These are phyloP conservation scores for Nitzschia sp. DNA, from an alignment of 108 stramenopile species.

Conservation along the genomic window DNA sequence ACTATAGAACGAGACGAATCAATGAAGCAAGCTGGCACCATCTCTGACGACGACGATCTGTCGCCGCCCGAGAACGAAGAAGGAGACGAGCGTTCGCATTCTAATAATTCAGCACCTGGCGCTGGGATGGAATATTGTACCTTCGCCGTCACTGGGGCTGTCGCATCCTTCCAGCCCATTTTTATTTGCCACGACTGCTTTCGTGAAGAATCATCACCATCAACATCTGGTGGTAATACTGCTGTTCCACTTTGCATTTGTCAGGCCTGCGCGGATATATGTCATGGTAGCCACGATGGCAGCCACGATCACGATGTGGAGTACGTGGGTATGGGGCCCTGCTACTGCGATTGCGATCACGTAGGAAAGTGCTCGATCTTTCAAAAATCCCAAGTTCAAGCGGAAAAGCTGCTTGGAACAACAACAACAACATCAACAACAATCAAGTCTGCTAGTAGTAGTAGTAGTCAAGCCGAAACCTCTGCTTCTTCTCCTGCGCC, in stretches of 20 bases:
- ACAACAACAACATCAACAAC: background rate
- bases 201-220: background rate
- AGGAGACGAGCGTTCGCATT: background rate
- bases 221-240: background rate
- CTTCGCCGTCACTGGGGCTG: constrained; percentile 54
- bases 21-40: too few relatives aligned
- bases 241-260: constrained; percentile 59
- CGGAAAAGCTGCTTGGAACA: constrained; percentile 24
- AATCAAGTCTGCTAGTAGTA: background rate
- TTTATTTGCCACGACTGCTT: constrained; percentile 52
- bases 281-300: constrained; percentile 51
- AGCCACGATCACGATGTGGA: constrained; percentile 47
- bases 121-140: constrained; percentile 51
- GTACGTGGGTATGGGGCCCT: constrained; percentile 65
- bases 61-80: too few relatives aligned
- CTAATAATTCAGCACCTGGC: background rate
- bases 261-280: constrained; percentile 68
- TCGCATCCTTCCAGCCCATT: constrained; percentile 56
- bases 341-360: constrained; percentile 70
- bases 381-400: constrained; percentile 37
- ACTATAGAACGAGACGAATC: too few relatives aligned
- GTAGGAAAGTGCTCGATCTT: constrained; percentile 23
- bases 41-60: too few relatives aligned
- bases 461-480: background rate
- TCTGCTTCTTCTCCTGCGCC: background rate